Percentiles rank a stretch among this genome's conserved stretches.
Conservation (phyloP, 2,329 filamentous ascomycete genomes). For the Fragosphaeria purpurea region DNA sequence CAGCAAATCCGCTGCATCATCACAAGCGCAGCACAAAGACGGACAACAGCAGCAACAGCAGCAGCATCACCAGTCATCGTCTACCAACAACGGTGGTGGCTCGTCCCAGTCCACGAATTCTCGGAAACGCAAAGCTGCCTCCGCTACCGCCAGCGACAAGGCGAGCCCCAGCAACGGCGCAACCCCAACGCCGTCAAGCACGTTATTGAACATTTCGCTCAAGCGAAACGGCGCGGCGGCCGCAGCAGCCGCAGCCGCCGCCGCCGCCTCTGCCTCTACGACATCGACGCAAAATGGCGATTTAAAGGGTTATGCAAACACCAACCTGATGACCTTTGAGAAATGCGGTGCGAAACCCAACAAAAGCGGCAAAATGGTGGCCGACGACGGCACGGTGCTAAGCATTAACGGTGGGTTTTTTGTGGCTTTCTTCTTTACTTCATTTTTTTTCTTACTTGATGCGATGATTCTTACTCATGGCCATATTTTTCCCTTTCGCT, state of each 20-base stretch:
- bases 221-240: conserved; percentile 12
- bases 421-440: not conserved
- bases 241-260: conserved; percentile 13
- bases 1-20: not conserved
- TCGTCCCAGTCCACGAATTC: conserved; percentile 44
- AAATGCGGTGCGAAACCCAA: conserved; percentile 52
- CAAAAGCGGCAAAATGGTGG: conserved; percentile 67
- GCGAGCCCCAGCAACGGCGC: conserved; percentile 10
- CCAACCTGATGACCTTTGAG: conserved; percentile 85
- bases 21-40: conserved; percentile 5
- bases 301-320: conserved; percentile 42
- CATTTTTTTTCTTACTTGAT: not conserved
- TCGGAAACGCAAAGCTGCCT: conserved; percentile 78
- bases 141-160: conserved; percentile 16
- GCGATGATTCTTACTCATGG: no score
- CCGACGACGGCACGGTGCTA: conserved; percentile 82
- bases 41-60: conserved; percentile 11
- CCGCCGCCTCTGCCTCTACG: conserved; percentile 24
- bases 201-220: conserved; percentile 7
- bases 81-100: conserved; percentile 17
- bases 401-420: conserved; percentile 67
- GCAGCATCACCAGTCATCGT: conserved; percentile 14
- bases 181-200: conserved; percentile 4
- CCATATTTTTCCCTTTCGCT: not conserved
- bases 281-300: conserved; percentile 23